Base-by-base conservation (phyloP, 2,329 filamentous ascomycete genomes). In the Arachnopeziza araneosa region DNA sequence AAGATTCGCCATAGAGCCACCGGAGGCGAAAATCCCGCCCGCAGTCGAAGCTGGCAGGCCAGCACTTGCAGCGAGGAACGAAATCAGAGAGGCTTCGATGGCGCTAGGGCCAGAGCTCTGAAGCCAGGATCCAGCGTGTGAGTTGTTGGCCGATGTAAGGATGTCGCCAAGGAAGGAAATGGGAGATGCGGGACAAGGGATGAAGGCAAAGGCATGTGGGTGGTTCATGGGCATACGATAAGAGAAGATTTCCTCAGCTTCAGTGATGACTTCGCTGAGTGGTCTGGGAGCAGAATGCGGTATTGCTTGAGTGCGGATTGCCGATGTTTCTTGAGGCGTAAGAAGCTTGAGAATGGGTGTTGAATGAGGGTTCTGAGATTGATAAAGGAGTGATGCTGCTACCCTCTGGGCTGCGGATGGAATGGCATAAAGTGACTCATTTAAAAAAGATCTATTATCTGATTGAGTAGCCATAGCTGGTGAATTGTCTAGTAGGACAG, bases 1-100 rank as follows among this genome's bases (percentile, higher is more conserved):
- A 23, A 60, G n/a, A 60, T 60, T 60, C 50, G 54, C 58, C 58
- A 60, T 60, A n/a, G 54, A 56, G 21, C 58, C 58, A 12, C 58
- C 54, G 19, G 58, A 60, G 5, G 56, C 58, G 26, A 60, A 60
- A 21, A 56, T 4, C 7, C 58, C 58, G 19, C 58, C 58, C 21
- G 58, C 58, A 12, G 58, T 55, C 2, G 24, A 21, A 17, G 53
- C 32, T 24, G 58, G 14, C 24, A 50, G 22, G 2, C 58, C 58
- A 26, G 44, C 54, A 12, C n/a, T 52, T 3, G 21, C 48, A 21
- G 54, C 54, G 24, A 60, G 48, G 26, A 52, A 60, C 12, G 22
- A 32, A 56, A 60, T 53, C 12, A 60, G 54, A 4, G 19, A 49
- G 4, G 21, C 23, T 50, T 60, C 58, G 23, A 60, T 56, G 6